Base-by-base conservation (phyloP, 2,329 filamentous ascomycete genomes). In the Fusarium kyushuense region DNA sequence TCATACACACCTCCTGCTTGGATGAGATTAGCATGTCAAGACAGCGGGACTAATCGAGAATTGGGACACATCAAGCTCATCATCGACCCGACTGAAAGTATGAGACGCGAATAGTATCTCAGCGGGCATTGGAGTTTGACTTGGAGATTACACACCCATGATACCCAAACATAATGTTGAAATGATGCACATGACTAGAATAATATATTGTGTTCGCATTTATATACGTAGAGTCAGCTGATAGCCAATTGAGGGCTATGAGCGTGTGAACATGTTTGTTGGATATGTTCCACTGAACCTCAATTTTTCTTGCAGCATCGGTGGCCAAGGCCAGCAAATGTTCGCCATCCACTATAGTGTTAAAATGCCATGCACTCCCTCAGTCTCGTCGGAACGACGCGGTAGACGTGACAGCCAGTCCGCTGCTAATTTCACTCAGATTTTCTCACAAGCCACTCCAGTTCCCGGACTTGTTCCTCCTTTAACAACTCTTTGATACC, bases 401-500 rank as follows among this genome's bases (percentile, higher is more conserved):
- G 14, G 12, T 16, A 29, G 36, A 19, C 4, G n/a, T 21, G 25
- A 12, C n/a, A 25, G 21, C 4, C 17, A 40, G 25, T 25, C 32
- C n/a, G n/a, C 5, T 9, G 54, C 25, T 4, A 25, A 25, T 59
- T 54, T 27, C 69, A 48, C 6, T 58, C 38, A 25, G 55, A 58
- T 40, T 69, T 57, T 38, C 67, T 80, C 17, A 84, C 74, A 9
- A 84, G 75, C 82, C 82, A 84, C 3, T 73, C 73, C 71, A 91
- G 72, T 71, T 85, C 81, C 61, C 78, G 73, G 2, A 80, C 81
- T 69, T 84, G 81, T 29, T 86, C 81, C 23, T 81, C 72, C 0
- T 83, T 82, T 2, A 92, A 76, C 30, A 91, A 67, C n/a, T 83
- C 77, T 40, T 77, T 74, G 67, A 91, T 79, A 14, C 79, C 79